Evolutionary conservation across 768 basidiomycete genomes (phyloP).

Genomic region (Clathrus columnatus): DNA sequence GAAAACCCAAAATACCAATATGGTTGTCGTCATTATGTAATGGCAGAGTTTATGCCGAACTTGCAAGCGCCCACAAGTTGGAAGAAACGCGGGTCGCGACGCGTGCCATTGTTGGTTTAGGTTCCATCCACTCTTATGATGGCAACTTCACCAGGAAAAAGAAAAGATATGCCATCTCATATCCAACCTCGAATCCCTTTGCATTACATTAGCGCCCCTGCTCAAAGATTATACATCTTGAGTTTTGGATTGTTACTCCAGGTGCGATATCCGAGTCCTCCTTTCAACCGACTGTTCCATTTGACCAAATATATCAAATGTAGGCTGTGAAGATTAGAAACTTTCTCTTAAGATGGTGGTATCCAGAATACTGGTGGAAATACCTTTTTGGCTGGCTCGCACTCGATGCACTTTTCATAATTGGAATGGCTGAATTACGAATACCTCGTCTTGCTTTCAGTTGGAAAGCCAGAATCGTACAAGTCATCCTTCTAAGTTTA

Average conservation of each 20-base stretch:
- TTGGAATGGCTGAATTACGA: constrained; percentile 23
- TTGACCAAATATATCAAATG: constrained; percentile 8
- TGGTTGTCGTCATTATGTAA: too few relatives aligned
- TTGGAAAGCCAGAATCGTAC: constrained; percentile 14
- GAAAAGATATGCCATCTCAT: not conserved
- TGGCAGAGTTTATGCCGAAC: too few relatives aligned
- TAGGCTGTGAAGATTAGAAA: constrained; percentile 67
- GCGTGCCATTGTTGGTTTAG: not conserved
- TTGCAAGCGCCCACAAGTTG: not conserved
- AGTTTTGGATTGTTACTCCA: constrained; percentile 71
- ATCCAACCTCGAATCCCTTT: constrained; percentile 61
- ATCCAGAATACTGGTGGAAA: constrained; percentile 42
- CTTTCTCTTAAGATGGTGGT: constrained; percentile 39
- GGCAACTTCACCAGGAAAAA: not conserved
- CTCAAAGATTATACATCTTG: constrained; percentile 71
- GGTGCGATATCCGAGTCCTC: constrained; percentile 32
- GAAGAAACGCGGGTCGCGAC: not conserved
- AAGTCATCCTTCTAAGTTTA: constrained; percentile 15
- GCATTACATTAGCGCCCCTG: constrained; percentile 62
- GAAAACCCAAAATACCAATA: too few relatives aligned
- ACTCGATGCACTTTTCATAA: constrained; percentile 21
- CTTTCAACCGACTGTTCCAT: not conserved
- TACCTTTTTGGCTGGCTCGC: constrained; percentile 46
- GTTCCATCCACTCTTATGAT: not conserved
- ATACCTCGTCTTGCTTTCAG: constrained; percentile 29